Conservation (phyloP, 345 rosid genomes). For the Salix purpurea region DNA sequence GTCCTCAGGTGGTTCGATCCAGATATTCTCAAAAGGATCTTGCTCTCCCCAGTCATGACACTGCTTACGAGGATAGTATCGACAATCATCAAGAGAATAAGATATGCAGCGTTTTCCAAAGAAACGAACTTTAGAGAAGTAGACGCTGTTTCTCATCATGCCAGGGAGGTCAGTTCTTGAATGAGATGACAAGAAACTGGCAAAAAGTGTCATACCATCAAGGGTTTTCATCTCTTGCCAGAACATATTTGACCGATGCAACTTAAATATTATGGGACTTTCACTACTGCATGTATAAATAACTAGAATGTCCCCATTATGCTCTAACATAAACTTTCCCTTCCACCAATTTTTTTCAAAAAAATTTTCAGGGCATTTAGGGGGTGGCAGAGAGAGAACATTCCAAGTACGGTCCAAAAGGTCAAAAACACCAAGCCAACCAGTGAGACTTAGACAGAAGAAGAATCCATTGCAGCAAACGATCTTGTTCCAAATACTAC, state of each 20-base stretch:
- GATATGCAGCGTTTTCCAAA: slow-evolving; percentile 66
- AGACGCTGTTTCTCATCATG: slow-evolving; percentile 52
- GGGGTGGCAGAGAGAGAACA: slow-evolving; percentile 59
- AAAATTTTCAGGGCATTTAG: slow-evolving; percentile 48
- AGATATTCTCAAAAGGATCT: slow-evolving; percentile 51
- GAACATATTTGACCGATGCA: slow-evolving; percentile 37
- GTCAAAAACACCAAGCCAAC: slow-evolving; percentile 56
- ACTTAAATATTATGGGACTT: slow-evolving; percentile 51
- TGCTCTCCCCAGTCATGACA: slow-evolving; percentile 61
- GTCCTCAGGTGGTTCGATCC: slow-evolving; percentile 60
- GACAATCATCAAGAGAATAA: slow-evolving; percentile 39
- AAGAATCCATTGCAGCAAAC: slow-evolving; percentile 50
- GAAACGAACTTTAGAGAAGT: slow-evolving; percentile 66
- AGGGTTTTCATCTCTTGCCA: slow-evolving; percentile 61
- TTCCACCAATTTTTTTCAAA: slow-evolving; percentile 55
- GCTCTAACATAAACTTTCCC: slow-evolving; percentile 54
- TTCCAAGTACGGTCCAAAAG: slow-evolving; percentile 39
- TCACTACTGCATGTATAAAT: slow-evolving; percentile 47
- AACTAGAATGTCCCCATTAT: slow-evolving; percentile 51
- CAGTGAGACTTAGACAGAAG: slow-evolving; percentile 55
- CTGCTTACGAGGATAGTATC: slow-evolving; percentile 64
- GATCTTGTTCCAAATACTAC: slow-evolving; percentile 60
- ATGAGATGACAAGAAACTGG: slow-evolving; percentile 55
- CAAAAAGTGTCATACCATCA: slow-evolving; percentile 56
- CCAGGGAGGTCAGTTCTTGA: slow-evolving; percentile 48